A percentile compares a stretch with the other conserved stretches of the same genome.
These are phyloP conservation scores for Clitopilus passeckerianus DNA, from an alignment of 768 basidiomycete genomes.

Conservation along the genomic window DNA sequence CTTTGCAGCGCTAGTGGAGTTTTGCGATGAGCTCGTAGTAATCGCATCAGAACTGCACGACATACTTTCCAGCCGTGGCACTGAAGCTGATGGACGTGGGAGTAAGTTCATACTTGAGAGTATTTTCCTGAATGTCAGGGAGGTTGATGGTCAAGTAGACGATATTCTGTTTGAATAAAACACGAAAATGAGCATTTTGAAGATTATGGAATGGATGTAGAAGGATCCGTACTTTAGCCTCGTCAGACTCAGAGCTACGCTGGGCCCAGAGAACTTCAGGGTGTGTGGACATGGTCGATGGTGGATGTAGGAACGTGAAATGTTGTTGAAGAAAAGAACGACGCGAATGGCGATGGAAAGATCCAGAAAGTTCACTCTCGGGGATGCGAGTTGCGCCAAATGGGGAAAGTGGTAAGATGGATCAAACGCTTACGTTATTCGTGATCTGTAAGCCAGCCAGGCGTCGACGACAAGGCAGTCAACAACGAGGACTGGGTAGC, in stretches of 20 bases:
- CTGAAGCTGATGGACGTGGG: slow-evolving; percentile 57
- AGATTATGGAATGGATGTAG: slow-evolving; percentile 15
- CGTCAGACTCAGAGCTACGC: slow-evolving; percentile 63
- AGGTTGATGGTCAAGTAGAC: slow-evolving; percentile 83
- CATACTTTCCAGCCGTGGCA: slow-evolving; percentile 62
- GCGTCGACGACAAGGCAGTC: neutral
- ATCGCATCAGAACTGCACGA: slow-evolving; percentile 5
- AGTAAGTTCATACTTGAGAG: slow-evolving; percentile 59
- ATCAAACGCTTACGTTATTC: neutral
- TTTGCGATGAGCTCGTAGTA: slow-evolving; percentile 6
- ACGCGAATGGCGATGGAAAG: slow-evolving; percentile 25
- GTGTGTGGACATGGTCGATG: slow-evolving; percentile 45
- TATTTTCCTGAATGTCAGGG: slow-evolving; percentile 57
- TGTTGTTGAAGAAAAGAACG: slow-evolving; percentile 15
- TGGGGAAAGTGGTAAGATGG: neutral
- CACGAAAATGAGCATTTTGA: slow-evolving; percentile 12
- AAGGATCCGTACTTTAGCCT: slow-evolving; percentile 54
- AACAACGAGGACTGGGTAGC: neutral
- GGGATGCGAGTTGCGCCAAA: neutral
- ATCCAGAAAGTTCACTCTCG: slow-evolving; percentile 31
- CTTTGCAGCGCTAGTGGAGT: slow-evolving; percentile 25
- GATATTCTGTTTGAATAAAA: slow-evolving; percentile 71
- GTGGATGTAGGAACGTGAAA: slow-evolving; percentile 5
- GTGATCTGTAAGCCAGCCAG: neutral
- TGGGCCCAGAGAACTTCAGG: slow-evolving; percentile 97